Percentiles rank a stretch among this genome's conserved stretches.
These are phyloP conservation scores for Pseudogymnoascus sp. DNA, from an alignment of 2,329 filamentous ascomycete species.

Conservation along the genomic window DNA sequence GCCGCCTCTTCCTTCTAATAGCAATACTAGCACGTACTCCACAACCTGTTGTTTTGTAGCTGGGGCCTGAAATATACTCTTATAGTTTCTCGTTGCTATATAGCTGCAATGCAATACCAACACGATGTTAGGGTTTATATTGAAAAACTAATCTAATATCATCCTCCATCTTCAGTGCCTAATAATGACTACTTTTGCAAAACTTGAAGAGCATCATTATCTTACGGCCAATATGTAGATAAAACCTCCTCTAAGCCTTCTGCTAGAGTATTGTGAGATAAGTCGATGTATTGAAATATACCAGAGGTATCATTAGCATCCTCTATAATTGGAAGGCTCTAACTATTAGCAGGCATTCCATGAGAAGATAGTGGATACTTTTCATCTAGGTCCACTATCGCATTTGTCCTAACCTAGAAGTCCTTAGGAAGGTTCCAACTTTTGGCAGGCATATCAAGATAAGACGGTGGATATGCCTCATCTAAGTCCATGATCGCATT, in stretches of 20 bases:
- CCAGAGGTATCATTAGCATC: neutral
- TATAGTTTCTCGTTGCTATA: too few relatives aligned
- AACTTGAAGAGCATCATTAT: neutral
- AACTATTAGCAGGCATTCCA: neutral
- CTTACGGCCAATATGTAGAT: neutral
- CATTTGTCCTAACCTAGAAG: too few relatives aligned
- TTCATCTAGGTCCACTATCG: neutral
- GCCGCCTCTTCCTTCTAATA: too few relatives aligned
- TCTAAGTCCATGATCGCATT: too few relatives aligned
- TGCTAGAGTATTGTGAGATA: neutral
- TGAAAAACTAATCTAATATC: neutral
- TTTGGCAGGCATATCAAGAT: too few relatives aligned
- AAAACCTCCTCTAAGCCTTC: neutral
- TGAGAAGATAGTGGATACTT: neutral
- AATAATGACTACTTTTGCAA: neutral
- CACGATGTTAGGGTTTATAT: neutral
- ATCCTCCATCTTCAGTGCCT: neutral
- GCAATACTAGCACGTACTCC: too few relatives aligned
- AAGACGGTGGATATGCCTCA: too few relatives aligned
- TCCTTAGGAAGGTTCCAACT: too few relatives aligned
- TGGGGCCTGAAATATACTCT: too few relatives aligned
- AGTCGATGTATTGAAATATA: neutral
- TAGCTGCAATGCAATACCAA: neutral
- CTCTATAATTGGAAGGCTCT: constrained; percentile 3
- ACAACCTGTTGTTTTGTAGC: too few relatives aligned